Base-by-base conservation (phyloP, 805 yeast species). In the Kuraishia piskuri region DNA sequence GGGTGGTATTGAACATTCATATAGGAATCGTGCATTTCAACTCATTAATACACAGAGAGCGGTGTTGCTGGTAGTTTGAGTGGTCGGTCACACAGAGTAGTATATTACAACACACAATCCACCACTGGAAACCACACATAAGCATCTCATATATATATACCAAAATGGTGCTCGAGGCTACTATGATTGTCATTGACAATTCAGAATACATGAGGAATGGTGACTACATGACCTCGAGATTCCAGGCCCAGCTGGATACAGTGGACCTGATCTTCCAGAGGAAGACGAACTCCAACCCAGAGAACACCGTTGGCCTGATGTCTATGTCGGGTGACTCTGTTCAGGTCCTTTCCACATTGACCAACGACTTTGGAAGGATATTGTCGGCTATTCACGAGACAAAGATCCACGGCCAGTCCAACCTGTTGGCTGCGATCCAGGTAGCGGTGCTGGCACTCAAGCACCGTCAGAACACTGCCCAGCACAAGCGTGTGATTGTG, bases 121-220 rank as follows among this genome's bases (percentile, higher is more conserved):
- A 31, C 40, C 17, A 6, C 40, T n/a, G 14, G 3, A 14, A 6
- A 31, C 17, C 40, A 12, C 40, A 12, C 40, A 31, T 31, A 31
- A 3, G 14, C 40, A 10, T 12, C 9, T 31, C 40, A 46, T 20
- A 22, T 46, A n/a, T 46, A 12, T 24, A 24, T 24, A 19, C 17
- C 52, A 76, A 64, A 53, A 90, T 90, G 97, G 97, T 86, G 58
- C 79, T 91, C 63, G 99, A 94, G 72, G 98, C 98, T 58, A 88
- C 97, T 17, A 91, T 94, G 87, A 80, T 94, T 57, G 89, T 90
- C 64, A 80, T 94, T 65, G 99, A 94, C 75, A 92, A 90, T 76
- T 90, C 97, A 52, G 99, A 94, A 73, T 92, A 78, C 69, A 88
- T 91, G 82, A 79, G 99, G 63, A 94, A 94, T 67, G 99, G 98